phyloP scores from a whole-genome alignment of 2,329 filamentous ascomycete genomes.

The Botrytis porri region DNA sequence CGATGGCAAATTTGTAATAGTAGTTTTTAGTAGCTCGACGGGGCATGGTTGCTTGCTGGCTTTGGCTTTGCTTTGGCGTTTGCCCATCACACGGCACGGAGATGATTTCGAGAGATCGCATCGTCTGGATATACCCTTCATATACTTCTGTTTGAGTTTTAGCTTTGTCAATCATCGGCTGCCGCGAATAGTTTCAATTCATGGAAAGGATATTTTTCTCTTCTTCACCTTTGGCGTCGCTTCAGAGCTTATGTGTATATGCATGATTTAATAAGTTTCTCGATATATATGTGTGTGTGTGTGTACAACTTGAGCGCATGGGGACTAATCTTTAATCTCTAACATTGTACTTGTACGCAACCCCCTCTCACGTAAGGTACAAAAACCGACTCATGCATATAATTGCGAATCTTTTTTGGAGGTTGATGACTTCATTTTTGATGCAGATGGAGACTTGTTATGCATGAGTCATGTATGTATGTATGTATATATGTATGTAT shows the following conservation, averaged over 20 bases:
- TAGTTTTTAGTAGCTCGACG: constrained; percentile 19
- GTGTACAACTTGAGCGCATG: neutral
- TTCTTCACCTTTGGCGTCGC: neutral
- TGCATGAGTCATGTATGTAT: neutral
- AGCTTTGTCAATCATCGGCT: neutral
- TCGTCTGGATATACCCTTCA: constrained; percentile 21
- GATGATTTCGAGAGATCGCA: constrained; percentile 7
- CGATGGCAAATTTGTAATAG: constrained; percentile 18
- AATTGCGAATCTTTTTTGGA: neutral
- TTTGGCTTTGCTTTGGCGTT: constrained; percentile 14
- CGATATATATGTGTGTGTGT: too few species aligned
- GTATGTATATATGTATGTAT: neutral
- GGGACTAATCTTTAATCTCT: neutral
- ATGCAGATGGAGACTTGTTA: neutral
- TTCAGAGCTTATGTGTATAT: neutral
- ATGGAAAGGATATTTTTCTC: neutral
- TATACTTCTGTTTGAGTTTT: constrained; percentile 7
- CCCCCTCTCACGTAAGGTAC: neutral
- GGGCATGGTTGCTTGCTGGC: constrained; percentile 4
- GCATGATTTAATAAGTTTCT: neutral
- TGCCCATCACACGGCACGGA: constrained; percentile 8
- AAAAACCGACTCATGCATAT: neutral
- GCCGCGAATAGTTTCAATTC: constrained; percentile 1
- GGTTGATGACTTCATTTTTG: neutral
- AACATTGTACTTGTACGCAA: neutral